Conservation (phyloP, 257 asterid species). For the Phtheirospermum japonicum region DNA sequence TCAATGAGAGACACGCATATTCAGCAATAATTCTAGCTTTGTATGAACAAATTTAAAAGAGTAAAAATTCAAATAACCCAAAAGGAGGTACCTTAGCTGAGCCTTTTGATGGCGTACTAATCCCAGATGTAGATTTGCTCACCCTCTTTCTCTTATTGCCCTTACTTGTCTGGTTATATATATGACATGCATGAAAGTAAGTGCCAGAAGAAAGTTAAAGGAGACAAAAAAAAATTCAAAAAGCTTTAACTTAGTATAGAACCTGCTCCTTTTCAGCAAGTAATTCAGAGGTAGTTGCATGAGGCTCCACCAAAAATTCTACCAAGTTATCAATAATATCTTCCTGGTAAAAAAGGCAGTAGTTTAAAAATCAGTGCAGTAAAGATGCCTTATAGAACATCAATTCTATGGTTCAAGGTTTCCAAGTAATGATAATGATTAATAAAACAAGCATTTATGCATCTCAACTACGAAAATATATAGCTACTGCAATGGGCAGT, state of each 20-base stretch:
- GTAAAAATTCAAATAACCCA: not conserved
- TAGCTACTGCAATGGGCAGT: slow-evolving; percentile 2
- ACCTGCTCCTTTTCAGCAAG: slow-evolving; percentile 61
- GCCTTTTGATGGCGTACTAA: slow-evolving; percentile 52
- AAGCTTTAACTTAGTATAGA: slow-evolving; percentile 1
- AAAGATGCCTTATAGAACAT: slow-evolving; percentile 5
- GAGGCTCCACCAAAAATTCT: slow-evolving; percentile 13
- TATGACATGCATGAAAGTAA: slow-evolving; percentile 22
- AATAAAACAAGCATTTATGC: not conserved
- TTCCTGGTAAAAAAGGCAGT: slow-evolving; percentile 18
- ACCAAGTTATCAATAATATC: slow-evolving; percentile 11
- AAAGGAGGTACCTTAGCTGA: slow-evolving; percentile 54
- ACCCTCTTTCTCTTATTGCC: slow-evolving; percentile 75
- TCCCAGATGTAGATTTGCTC: slow-evolving; percentile 50
- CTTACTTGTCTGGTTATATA: slow-evolving; percentile 48
- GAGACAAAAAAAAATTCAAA: not conserved
- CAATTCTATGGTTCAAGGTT: not conserved
- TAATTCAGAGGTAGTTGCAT: slow-evolving; percentile 15
- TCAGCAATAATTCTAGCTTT: not conserved
- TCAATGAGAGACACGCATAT: not conserved
- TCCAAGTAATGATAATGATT: not conserved
- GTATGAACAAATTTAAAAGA: slow-evolving; percentile 5
- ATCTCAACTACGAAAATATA: slow-evolving; percentile 16
- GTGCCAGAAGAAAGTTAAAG: not conserved
- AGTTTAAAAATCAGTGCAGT: slow-evolving; percentile 10